Evolutionary conservation across 2,329 filamentous ascomycete species (phyloP).

Genomic region (Rutstroemia sp.): DNA sequence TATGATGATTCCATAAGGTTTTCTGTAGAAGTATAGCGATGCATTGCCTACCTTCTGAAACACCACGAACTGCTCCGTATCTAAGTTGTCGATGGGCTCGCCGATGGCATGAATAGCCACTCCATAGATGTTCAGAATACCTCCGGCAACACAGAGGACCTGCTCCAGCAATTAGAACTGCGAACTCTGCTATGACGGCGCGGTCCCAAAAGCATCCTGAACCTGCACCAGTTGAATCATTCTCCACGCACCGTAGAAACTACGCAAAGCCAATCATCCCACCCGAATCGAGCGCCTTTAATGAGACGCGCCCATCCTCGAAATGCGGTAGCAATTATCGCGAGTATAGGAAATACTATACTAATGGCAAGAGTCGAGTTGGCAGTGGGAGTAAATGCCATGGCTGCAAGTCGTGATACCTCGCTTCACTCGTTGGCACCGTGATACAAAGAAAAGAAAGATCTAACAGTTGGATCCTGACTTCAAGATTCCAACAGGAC

Average conservation of each 20-base stretch:
- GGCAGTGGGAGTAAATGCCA: neutral
- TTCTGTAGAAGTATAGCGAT: neutral
- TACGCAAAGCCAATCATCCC: neutral
- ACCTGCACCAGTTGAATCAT: neutral
- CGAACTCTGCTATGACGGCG: neutral
- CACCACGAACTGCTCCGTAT: neutral
- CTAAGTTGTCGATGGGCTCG: neutral
- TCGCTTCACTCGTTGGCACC: neutral
- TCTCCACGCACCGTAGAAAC: neutral
- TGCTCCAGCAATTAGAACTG: neutral
- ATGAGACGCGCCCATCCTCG: neutral
- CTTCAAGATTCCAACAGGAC: neutral
- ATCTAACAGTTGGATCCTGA: neutral
- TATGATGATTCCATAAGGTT: neutral
- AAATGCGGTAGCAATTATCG: neutral
- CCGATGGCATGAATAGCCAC: neutral
- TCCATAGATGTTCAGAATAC: neutral
- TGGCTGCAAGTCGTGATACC: neutral
- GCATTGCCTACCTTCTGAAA: neutral
- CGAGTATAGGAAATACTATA: neutral
- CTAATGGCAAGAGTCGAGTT: neutral
- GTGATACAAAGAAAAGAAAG: neutral
- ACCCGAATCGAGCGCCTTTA: neutral
- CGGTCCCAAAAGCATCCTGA: too few species aligned
- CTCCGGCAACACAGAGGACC: neutral